Base-by-base conservation (phyloP, 164 flowering plant genomes). In the Nelumbo lutea region DNA sequence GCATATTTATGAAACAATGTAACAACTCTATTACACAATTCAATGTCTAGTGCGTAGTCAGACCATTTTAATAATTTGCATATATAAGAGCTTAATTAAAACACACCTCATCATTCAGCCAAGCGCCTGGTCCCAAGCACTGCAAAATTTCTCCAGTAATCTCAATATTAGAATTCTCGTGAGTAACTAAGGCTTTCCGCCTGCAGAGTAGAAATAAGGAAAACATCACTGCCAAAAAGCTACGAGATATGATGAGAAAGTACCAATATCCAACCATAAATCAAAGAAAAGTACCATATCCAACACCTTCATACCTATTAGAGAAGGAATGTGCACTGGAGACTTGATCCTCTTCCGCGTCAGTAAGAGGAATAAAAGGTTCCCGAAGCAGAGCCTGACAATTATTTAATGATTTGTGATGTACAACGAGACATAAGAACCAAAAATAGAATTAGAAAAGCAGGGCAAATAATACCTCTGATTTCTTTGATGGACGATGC, bases 101-200 rank as follows among this genome's bases (percentile, higher is more conserved):
- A 55, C 52, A 75, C 61, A 96, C 99, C 92, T 96, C 98, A 79
- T 96, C 99, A 79, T 93, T 96, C 77, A 96, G 78, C 99, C 99
- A 96, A 65, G 83, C 85, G 14, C 86, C 79, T 4, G 90, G 93
- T 66, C 72, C 75, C 75, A 96, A 83, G 76, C 98, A 96, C 79
- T 77, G 90, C 73, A 96, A 61, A 4, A 65, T 60, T 70, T 88
- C 82, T 68, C 96, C 94, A 1, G 93, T 87, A 52, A 96, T 96
- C 73, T 82, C 86, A 78, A 93, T 91, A 67, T 82, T 87, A 39
- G 97, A 89, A 61, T 79, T 86, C 65, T 84, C 78, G 79, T 96
- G 98, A 52, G 72, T 61, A 56, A 86, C 96, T 79, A 96, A 75
- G 61, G 85, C 64, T 69, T 69, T 82, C 70, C 79, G 79, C 84